Evolutionary conservation across 1,284 basidiomycete species (phyloP), one percentile per base, ranked within the genome.

Genomic region (Ganoderma resinaceum): DNA sequence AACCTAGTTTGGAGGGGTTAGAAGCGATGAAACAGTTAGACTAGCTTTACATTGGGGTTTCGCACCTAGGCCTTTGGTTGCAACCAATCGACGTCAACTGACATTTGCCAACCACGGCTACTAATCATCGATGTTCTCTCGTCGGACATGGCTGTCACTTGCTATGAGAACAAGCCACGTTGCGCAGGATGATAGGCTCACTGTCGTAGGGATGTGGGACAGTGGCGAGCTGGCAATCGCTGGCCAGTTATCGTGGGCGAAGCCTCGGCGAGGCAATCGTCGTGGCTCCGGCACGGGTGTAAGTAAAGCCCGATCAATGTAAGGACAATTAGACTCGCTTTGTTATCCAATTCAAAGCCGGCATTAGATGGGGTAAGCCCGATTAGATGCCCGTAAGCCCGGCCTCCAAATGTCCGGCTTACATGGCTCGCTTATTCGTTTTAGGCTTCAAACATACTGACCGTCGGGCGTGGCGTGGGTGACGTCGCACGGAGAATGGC

Each of bases 401-500:
- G 26, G 29, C 23, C 31, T 29, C 23, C 52, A 55, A 55, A 52
- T 18, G 16, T 9, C 31, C 31, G 62, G 35, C 52, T 40, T 53
- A 31, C 33, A 18, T 14, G 23, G 9, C 12, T 46, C 55, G 35
- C 62, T 63, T 55, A 63, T 20, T 49, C 26, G 38, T 26, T 38
- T 38, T 20, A n/a, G 23, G 55, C 55, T 23, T 26, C 23, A 4
- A 35, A 20, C 18, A 38, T 60, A 60, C 23, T 38, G 37, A 60
- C 35, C 42, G 29, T 35, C 61, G 49, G 23, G 52, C 62, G 62
- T 63, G 62, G 62, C 62, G 62, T 63, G 62, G 62, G 62, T 55
- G 46, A 37, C 62, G 62, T 70, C 69, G 60, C 66, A 68, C 69
- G 63, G 52, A 67, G 69, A 73, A 73, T 73, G 72, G 66, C 65